Base-by-base conservation (phyloP, 306 rosid genomes). In the Prunus davidiana region DNA sequence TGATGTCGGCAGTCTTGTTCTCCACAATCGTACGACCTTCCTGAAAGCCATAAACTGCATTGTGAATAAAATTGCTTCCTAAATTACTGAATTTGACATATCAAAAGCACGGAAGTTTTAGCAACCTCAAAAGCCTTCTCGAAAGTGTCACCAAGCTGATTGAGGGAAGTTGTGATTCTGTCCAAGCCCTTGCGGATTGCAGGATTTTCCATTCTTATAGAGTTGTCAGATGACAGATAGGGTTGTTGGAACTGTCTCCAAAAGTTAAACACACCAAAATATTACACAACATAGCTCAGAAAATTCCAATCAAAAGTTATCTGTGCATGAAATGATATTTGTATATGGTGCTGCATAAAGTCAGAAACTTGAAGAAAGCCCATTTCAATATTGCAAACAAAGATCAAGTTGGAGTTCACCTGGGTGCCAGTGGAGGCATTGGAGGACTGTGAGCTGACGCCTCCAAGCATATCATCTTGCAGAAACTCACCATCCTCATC, bases 101-200 rank as follows among this genome's bases (percentile, higher is more conserved):
- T 60, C 32, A 19, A 1, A 68, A 49, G 14, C 4, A 14, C 6
- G 27, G 55, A 52, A 8, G 12, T 63, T 30, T 56, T 57, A 51
- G 64, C 6, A 9, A 96, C 99, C 99, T 89, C 97, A 58, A 78
- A 91, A 72, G 97, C 97, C 86, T 91, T 96, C 86, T 89, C 97
- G 79, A 92, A 89, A 32, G 98, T 91, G 88, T 92, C 98, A 52
- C 98, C 99, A 51, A 91, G 89, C n/a, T 92, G 90, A 88, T 96
- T 96, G 70, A 92, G 97, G 61, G 99, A 92, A 68, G 90, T 58
- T 20, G 96, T 82, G 77, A 96, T 81, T 82, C 60, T 67, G 85
- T 95, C 92, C 90, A 95, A 88, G 32, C 99, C 92, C 86, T 87
- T 90, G 47, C 92, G 85, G 63, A 89, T 46, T 66, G 57, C 78